Conservation (phyloP, 2,329 filamentous ascomycete species). For the Talaromyces sp. region DNA sequence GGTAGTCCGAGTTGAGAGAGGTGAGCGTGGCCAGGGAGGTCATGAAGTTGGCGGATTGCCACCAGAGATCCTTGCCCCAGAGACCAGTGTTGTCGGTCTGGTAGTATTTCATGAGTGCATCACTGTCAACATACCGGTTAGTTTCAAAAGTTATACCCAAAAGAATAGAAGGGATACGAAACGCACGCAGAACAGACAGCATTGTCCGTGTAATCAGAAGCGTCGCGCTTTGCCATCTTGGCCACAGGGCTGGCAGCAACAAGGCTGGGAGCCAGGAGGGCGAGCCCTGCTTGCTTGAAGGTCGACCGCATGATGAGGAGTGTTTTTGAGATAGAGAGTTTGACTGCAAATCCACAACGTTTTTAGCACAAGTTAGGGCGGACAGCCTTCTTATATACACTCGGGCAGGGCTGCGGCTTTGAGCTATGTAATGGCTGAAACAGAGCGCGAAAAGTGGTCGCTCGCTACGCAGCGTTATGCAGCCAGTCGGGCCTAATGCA, state of each 20-base stretch:
- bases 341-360: not conserved
- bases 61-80: conserved; percentile 9
- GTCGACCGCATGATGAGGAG: not conserved
- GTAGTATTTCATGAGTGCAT: conserved; percentile 8
- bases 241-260: conserved; percentile 6
- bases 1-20: conserved; percentile 8
- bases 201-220: conserved; percentile 6
- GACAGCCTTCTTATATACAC: not conserved
- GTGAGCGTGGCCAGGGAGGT: conserved; percentile 7
- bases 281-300: conserved; percentile 7
- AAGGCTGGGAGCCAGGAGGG: conserved; percentile 2
- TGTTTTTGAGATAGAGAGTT: not conserved
- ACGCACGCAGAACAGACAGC: conserved; percentile 10
- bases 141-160: not conserved
- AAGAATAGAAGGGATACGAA: not conserved
- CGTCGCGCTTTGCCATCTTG: conserved; percentile 8
- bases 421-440: not conserved
- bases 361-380: not conserved
- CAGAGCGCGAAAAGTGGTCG: not conserved
- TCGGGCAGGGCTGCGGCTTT: not conserved
- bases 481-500: not conserved
- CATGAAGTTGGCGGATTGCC: conserved; percentile 11
- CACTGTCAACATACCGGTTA: not conserved
- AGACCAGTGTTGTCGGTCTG: conserved; percentile 1
- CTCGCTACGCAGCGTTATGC: not conserved